phyloP scores from a whole-genome alignment of 768 basidiomycete species.

The Cyclocybe cylindracea region DNA sequence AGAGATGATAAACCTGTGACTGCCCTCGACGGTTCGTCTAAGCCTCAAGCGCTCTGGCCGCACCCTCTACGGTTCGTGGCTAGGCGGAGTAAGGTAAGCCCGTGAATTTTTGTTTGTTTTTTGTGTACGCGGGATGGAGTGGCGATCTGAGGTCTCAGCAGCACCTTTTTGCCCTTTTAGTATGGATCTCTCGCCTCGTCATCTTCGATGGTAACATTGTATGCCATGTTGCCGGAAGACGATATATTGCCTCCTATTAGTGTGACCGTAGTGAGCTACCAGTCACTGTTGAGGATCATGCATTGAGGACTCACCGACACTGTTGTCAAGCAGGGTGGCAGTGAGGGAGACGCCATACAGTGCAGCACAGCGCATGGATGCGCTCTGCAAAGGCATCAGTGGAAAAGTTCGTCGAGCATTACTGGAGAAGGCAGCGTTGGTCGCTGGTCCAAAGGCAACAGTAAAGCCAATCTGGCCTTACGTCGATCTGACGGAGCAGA shows the following conservation, averaged over 20 bases:
- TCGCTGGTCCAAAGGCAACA: too few species aligned
- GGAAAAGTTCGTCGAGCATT: too few species aligned
- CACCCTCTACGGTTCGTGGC: slow-evolving; percentile 82
- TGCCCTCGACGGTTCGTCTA: slow-evolving; percentile 83
- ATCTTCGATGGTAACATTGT: slow-evolving; percentile 12
- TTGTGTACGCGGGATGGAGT: too few species aligned
- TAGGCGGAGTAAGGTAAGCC: slow-evolving; percentile 27
- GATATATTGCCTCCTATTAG: background rate
- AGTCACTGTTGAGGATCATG: too few species aligned
- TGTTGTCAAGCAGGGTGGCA: background rate
- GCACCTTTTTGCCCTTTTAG: background rate
- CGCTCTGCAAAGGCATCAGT: too few species aligned
- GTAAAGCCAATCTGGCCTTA: too few species aligned
- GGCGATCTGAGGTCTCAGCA: too few species aligned
- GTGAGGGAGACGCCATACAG: background rate
- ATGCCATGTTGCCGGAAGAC: slow-evolving; percentile 6
- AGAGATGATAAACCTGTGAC: slow-evolving; percentile 88
- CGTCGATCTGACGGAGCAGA: too few species aligned
- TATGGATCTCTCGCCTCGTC: slow-evolving; percentile 2
- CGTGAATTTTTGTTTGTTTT: too few species aligned
- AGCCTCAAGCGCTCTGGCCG: slow-evolving; percentile 73
- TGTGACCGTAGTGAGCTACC: background rate
- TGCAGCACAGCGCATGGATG: too few species aligned
- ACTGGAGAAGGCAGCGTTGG: too few species aligned
- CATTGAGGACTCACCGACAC: too few species aligned